Percentiles rank a stretch among this genome's conserved stretches.
phyloP scores from a whole-genome alignment of 345 rosid genomes.

The Turnera subulata region DNA sequence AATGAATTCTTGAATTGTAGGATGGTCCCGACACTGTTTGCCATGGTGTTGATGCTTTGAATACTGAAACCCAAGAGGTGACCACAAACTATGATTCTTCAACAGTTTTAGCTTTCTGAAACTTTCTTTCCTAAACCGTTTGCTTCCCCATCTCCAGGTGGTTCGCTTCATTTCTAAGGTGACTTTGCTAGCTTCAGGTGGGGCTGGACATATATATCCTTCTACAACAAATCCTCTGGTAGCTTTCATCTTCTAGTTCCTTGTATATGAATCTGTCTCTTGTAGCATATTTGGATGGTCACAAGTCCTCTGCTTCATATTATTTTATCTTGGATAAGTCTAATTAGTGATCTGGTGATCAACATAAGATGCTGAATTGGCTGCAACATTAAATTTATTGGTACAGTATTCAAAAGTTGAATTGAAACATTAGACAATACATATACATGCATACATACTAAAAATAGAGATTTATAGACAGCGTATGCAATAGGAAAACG shows the following conservation, averaged over 20 bases:
- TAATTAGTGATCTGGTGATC: no score
- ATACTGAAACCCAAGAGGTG: slow-evolving; percentile 83
- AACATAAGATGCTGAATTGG: no score
- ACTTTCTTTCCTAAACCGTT: slow-evolving; percentile 6
- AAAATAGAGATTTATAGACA: no score
- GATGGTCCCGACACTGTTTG: slow-evolving; percentile 71
- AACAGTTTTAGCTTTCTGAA: background rate
- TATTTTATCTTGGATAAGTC: no score
- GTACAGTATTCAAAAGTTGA: no score
- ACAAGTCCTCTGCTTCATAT: background rate
- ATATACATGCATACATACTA: no score
- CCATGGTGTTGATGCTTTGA: slow-evolving; percentile 82
- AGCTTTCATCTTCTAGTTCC: slow-evolving; percentile 15
- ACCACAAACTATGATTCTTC: background rate
- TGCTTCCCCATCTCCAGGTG: slow-evolving; percentile 40
- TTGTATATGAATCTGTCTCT: background rate
- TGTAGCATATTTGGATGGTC: background rate
- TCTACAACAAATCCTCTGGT: slow-evolving; percentile 93
- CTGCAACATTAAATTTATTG: no score
- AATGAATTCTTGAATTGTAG: slow-evolving; percentile 34
- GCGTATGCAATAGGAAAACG: no score
- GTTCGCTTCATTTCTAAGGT: slow-evolving; percentile 85
- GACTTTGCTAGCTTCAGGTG: slow-evolving; percentile 95
- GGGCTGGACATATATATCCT: slow-evolving; percentile 96
- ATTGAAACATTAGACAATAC: no score